Conservation (phyloP, 225 moss, liverwort and hornwort species). For the Anthoceros angustus region DNA sequence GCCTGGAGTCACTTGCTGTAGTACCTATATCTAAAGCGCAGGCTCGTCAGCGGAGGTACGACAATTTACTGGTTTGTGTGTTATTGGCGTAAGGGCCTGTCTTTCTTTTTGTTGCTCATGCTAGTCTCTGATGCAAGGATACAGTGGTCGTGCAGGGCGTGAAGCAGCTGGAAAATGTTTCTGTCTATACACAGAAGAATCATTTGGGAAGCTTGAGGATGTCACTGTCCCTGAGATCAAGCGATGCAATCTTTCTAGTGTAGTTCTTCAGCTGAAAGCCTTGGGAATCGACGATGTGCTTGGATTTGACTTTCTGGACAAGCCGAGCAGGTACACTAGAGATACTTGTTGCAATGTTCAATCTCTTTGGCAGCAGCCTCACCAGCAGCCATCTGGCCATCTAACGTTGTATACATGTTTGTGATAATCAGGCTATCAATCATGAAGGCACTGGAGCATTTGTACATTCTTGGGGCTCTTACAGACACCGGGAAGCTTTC, state of each 20-base stretch:
- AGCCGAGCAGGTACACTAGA: constrained; percentile 53
- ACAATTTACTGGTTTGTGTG: neutral
- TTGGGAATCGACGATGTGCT: constrained; percentile 88
- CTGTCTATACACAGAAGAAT: constrained; percentile 70
- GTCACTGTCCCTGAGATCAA: constrained; percentile 86
- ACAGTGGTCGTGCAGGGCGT: constrained; percentile 99
- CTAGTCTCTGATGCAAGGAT: constrained; percentile 26
- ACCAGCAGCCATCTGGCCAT: constrained; percentile 4
- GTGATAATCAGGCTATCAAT: constrained; percentile 57
- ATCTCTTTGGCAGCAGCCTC: neutral
- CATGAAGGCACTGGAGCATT: constrained; percentile 80
- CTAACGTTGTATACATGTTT: neutral
- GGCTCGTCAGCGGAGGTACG: constrained; percentile 75
- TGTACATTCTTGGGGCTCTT: constrained; percentile 81
- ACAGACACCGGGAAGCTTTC: constrained; percentile 75
- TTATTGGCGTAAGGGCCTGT: neutral
- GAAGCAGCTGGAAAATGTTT: constrained; percentile 95
- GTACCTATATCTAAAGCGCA: constrained; percentile 97
- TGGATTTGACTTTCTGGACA: constrained; percentile 97
- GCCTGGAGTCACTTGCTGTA: constrained; percentile 80
- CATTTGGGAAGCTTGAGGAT: constrained; percentile 62
- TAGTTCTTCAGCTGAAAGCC: constrained; percentile 92
- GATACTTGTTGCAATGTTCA: neutral
- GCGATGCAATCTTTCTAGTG: constrained; percentile 78
- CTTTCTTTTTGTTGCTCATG: neutral